phyloP scores from a whole-genome alignment of 768 basidiomycete species.

The Leccinum subgranulosum region DNA sequence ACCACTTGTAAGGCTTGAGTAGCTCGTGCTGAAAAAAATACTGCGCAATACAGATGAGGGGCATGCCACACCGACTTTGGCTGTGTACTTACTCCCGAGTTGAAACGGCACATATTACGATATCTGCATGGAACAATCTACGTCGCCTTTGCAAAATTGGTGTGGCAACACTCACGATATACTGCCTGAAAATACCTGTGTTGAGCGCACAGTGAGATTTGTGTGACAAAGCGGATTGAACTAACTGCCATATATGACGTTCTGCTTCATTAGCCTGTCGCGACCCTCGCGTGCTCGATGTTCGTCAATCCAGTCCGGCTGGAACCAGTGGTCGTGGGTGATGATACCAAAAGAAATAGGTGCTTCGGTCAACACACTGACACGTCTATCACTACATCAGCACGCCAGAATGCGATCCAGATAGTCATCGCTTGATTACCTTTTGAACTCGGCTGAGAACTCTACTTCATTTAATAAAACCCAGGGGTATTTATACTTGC shows the following conservation, averaged over 20 bases:
- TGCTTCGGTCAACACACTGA: slow-evolving; percentile 37
- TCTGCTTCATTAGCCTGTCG: slow-evolving; percentile 45
- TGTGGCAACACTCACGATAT: slow-evolving; percentile 35
- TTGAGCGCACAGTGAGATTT: not conserved
- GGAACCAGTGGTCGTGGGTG: slow-evolving; percentile 61
- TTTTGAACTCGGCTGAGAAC: slow-evolving; percentile 54
- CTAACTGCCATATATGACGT: slow-evolving; percentile 50
- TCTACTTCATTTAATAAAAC: slow-evolving; percentile 62
- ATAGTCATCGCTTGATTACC: slow-evolving; percentile 19
- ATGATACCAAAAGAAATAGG: slow-evolving; percentile 55
- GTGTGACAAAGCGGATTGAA: slow-evolving; percentile 9
- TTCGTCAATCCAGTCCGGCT: slow-evolving; percentile 75
- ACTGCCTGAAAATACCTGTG: slow-evolving; percentile 32
- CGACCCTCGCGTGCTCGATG: slow-evolving; percentile 51
- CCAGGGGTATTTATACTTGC: slow-evolving; percentile 57
- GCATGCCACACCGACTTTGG: not conserved
- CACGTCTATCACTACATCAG: slow-evolving; percentile 29
- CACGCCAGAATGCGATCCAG: not conserved
- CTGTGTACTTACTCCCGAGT: slow-evolving; percentile 53
- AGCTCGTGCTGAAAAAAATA: slow-evolving; percentile 57
- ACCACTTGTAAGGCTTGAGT: slow-evolving; percentile 52
- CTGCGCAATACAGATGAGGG: slow-evolving; percentile 24
- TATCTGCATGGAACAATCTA: slow-evolving; percentile 36
- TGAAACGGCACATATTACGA: slow-evolving; percentile 77
- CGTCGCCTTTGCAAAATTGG: not conserved